Conservation (phyloP, 1,284 basidiomycete species). For the Naganishia albida region DNA sequence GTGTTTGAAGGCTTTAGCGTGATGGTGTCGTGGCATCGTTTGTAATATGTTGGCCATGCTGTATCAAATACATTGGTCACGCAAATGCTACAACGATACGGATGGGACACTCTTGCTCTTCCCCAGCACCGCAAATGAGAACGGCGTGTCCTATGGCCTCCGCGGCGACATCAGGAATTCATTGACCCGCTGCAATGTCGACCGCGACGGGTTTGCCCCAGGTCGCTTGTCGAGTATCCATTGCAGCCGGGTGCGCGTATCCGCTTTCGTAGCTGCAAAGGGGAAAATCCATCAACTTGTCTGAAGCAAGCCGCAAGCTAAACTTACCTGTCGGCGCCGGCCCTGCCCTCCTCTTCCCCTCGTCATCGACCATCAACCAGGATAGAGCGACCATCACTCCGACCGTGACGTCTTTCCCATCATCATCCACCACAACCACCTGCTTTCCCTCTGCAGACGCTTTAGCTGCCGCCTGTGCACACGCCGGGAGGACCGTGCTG, state of each 20-base stretch:
- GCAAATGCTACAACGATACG: too few relatives aligned
- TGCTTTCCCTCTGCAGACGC: constrained; percentile 2
- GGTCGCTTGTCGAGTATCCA: constrained; percentile 48
- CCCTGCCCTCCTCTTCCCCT: constrained; percentile 14
- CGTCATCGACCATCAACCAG: constrained; percentile 22
- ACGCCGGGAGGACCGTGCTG: constrained; percentile 25
- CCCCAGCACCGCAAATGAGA: too few relatives aligned
- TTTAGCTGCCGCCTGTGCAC: constrained; percentile 3
- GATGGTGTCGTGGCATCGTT: too few relatives aligned
- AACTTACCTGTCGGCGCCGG: constrained; percentile 17
- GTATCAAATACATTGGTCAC: too few relatives aligned
- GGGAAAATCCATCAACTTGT: neutral
- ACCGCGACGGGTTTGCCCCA: constrained; percentile 50
- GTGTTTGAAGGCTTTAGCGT: too few relatives aligned
- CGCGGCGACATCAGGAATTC: constrained; percentile 48
- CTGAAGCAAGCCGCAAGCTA: neutral
- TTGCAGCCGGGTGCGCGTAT: constrained; percentile 39
- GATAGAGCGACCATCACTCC: constrained; percentile 28
- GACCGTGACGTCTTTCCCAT: constrained; percentile 30
- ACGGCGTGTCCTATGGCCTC: neutral
- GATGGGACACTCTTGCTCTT: too few relatives aligned
- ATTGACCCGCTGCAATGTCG: constrained; percentile 50
- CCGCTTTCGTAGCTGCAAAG: constrained; percentile 26
- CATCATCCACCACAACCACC: constrained; percentile 25
- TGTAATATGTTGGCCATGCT: too few relatives aligned